Base-by-base conservation (phyloP, 208 protist species). In the Kentomonas sorsogonicus region DNA sequence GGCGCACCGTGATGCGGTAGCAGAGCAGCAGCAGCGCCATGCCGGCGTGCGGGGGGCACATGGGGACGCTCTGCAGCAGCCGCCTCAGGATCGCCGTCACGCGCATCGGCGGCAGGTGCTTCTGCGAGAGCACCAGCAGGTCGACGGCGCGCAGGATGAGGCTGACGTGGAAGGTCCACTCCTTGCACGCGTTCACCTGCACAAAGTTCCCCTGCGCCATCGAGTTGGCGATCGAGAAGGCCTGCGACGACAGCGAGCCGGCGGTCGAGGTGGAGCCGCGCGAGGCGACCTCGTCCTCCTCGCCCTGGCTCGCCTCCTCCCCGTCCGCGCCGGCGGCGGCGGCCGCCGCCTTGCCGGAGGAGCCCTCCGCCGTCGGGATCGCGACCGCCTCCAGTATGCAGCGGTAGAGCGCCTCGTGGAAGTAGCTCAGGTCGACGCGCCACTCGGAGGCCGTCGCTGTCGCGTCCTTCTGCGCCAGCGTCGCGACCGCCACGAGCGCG, bases 401-500 rank as follows among this genome's bases (percentile, higher is more conserved):
- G 51, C 74, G 69, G 55, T 90, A 95, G 34, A 95, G 77, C 7
- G 93, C 73, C 68, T 95, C 89, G 60, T 95, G 89, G 56, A 95
- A 95, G 75, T 92, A 93, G 74, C 86, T 93, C 34, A 95, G 82
- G 63, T 95, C 89, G 20, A 95, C 89, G 13, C 89, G 79, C 86
- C 89, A 95, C 59, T 95, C 83, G 25, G 73, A 66, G 15, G 72
- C 81, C 43, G 78, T 90, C 26, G 72, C 62, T 15, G 82, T 95
- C 36, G 83, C 83, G 53, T 95, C 89, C 53, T 77, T 71, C 60
- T 93, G 85, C n/a, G 86, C 86, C 5, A 95, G 60, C 13, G 89
- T 88, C 0, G 89, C 85, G 46, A 91, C 89, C 5, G 89, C 85
- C 26, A 95, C 85, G 46, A 95, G 75, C 27, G 89, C 85, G 62